phyloP scores from a whole-genome alignment of 108 stramenopile species.

The Nitzschia palea region DNA sequence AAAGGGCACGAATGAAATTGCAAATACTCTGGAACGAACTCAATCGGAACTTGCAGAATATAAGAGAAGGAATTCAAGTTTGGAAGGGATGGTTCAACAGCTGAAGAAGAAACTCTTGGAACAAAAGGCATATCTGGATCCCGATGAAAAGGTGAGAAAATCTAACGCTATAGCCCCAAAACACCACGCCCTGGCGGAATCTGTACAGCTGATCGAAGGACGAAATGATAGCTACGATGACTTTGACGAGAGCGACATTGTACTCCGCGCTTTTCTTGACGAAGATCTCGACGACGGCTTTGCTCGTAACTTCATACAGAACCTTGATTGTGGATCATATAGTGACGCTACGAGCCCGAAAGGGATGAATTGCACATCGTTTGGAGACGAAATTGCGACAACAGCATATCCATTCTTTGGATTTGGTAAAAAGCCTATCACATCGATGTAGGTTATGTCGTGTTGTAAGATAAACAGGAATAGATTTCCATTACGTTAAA shows the following conservation, averaged over 20 bases:
- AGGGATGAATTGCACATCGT: neutral
- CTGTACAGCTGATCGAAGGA: no score
- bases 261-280: slow-evolving; percentile 10
- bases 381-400: neutral
- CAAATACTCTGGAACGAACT: neutral
- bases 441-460: no score
- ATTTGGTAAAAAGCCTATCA: no score
- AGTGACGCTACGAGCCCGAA: neutral
- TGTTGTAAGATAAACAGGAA: no score
- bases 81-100: neutral
- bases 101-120: slow-evolving; percentile 1
- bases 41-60: neutral
- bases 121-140: neutral
- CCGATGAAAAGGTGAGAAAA: neutral
- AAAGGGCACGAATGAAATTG: neutral
- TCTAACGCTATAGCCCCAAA: no score
- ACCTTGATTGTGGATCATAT: neutral
- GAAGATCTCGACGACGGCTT: slow-evolving; percentile 15
- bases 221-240: neutral
- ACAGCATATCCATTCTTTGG: slow-evolving; percentile 1
- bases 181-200: no score
- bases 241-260: neutral
- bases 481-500: no score
- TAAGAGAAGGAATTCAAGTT: neutral
- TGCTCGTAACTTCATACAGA: slow-evolving; percentile 9